Base-by-base conservation (phyloP, 2,329 filamentous ascomycete species). In the Rosellinia necatrix region DNA sequence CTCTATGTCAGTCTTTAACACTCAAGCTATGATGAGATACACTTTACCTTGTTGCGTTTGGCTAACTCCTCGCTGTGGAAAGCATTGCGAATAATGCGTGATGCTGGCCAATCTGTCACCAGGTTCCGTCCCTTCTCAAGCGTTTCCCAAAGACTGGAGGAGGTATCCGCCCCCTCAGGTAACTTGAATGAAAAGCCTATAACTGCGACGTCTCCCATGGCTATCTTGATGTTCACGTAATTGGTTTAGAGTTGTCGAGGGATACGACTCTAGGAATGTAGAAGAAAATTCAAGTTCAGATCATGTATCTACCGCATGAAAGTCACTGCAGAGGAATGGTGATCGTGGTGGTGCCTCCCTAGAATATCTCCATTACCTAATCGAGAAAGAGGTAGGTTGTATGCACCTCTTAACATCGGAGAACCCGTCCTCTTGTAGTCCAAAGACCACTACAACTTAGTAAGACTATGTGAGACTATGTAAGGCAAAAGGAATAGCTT, bases 141-240 rank as follows among this genome's bases (percentile, higher is more conserved):
- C 2, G 67, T 62, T 3, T 74, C 62, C 73, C 73, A 75, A n/a
- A 75, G 69, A 15, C 51, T 60, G 6, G 53, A 53, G 6, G 67
- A 68, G 29, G 74, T 66, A 0, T 70, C 60, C 4, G 67, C 61
- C 30, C 65, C 70, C 27, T 73, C 70, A 2, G 75, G 75, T 1
- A 76, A 66, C 50, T 71, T 74, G 43, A 72, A 72, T 12, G 73
- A 71, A 30, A 70, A 68, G 3, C 75, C 75, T 7, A 78, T 58
- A 6, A 77, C 55, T 6, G 72, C 72, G 15, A 61, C 40, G 44
- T 56, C 52, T 15, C 41, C 56, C 58, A 61, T 61, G 2, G 10
- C 19, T 42, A 30, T n/a, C n/a, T n/a, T n/a, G n/a, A 34, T 15
- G 2, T 27, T 43, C 3, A 9, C 25, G 40, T 19, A 6, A 8